Evolutionary conservation across 257 asterid species (phyloP).

Genomic region (Buddleja alternifolia): DNA sequence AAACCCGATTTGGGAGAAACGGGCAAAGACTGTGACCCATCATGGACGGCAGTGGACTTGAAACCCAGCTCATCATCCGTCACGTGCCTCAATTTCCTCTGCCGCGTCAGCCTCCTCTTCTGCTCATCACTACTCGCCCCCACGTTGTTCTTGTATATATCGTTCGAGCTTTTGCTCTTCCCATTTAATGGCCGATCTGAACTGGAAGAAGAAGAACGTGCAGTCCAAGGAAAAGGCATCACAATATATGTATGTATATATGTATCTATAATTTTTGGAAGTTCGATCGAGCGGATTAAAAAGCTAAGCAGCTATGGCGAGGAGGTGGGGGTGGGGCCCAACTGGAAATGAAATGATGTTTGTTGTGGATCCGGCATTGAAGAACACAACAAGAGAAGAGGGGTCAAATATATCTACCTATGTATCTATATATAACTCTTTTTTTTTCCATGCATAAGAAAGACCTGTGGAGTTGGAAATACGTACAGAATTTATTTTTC

Average conservation of each 20-base stretch:
- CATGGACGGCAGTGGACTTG: conserved; percentile 10
- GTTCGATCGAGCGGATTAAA: neutral
- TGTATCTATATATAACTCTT: no score
- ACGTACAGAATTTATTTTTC: conserved; percentile 18
- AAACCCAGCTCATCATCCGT: conserved; percentile 59
- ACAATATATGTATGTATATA: no score
- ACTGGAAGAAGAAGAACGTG: conserved; percentile 45
- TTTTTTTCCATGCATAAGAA: conserved; percentile 7
- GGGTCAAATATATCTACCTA: conserved; percentile 15
- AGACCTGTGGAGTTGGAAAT: conserved; percentile 28
- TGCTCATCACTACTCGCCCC: conserved; percentile 21
- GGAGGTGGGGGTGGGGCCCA: conserved; percentile 24
- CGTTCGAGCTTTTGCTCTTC: conserved; percentile 50
- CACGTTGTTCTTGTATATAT: conserved; percentile 26
- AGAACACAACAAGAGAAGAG: neutral
- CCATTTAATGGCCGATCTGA: conserved; percentile 41
- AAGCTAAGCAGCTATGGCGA: neutral
- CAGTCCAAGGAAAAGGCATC: conserved; percentile 62
- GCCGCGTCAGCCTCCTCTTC: conserved; percentile 51
- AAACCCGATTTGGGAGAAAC: conserved; percentile 56
- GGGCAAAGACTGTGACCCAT: conserved; percentile 53
- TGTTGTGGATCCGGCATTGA: conserved; percentile 10
- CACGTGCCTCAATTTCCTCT: conserved; percentile 56
- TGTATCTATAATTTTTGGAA: neutral
- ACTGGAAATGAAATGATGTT: neutral